phyloP scores from a whole-genome alignment of 768 basidiomycete genomes.

The Lanmaoa pseudosensibilis region DNA sequence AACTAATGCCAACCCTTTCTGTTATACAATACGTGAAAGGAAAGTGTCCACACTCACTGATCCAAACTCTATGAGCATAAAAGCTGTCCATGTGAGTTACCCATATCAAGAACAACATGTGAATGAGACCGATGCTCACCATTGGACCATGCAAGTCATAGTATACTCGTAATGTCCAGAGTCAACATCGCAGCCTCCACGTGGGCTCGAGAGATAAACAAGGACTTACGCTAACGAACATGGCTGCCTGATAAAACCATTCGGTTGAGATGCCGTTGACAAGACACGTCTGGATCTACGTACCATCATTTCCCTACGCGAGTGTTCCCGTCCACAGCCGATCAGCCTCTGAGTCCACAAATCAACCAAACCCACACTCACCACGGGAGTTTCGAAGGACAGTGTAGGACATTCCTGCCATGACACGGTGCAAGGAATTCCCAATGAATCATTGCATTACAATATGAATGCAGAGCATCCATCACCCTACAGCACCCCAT shows the following conservation, averaged over 20 bases:
- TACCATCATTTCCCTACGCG: conserved; percentile 2
- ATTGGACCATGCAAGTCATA: conserved; percentile 6
- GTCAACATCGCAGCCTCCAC: background rate
- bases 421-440: background rate
- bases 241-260: background rate
- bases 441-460: background rate
- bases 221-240: background rate
- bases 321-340: background rate
- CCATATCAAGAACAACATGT: background rate
- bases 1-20: background rate
- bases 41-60: conserved; percentile 1
- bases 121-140: background rate
- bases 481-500: background rate
- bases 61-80: conserved; percentile 15
- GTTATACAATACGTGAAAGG: background rate
- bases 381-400: background rate
- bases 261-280: background rate
- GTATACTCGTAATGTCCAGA: background rate
- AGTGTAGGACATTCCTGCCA: background rate
- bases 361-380: background rate
- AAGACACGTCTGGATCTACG: background rate
- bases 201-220: background rate
- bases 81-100: background rate
- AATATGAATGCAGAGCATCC: conserved; percentile 1
- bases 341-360: background rate